Conservation (phyloP, 2,329 filamentous ascomycete genomes). For the Cladobotryum protrusum region DNA sequence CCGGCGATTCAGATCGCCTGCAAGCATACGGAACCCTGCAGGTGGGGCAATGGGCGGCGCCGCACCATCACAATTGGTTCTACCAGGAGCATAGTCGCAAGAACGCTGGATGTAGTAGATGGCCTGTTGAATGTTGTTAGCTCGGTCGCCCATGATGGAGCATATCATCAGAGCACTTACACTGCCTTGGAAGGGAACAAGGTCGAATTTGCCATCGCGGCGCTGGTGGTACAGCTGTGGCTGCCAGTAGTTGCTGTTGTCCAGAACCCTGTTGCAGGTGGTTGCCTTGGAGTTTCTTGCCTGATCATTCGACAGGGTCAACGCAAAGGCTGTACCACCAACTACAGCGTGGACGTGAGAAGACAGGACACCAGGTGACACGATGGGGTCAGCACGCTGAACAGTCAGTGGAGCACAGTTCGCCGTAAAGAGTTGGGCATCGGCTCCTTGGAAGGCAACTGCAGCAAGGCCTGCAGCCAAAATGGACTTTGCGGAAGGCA, state of each 20-base stretch:
- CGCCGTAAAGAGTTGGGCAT: not conserved
- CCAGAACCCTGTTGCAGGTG: slow-evolving; percentile 55
- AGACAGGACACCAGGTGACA: slow-evolving; percentile 47
- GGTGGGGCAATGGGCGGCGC: slow-evolving; percentile 50
- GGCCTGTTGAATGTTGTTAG: slow-evolving; percentile 12
- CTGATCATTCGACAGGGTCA: slow-evolving; percentile 45
- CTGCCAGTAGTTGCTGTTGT: slow-evolving; percentile 64
- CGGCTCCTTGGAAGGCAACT: not conserved
- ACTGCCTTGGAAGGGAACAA: slow-evolving; percentile 26
- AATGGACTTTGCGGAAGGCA: too few relatives aligned
- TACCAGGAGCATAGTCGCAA: slow-evolving; percentile 21
- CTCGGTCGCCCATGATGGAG: not conserved
- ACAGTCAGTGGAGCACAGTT: too few relatives aligned
- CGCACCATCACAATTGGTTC: slow-evolving; percentile 16
- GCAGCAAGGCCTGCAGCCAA: not conserved
- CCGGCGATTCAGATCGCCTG: slow-evolving; percentile 49
- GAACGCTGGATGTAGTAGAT: slow-evolving; percentile 22
- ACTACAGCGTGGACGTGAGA: slow-evolving; percentile 56
- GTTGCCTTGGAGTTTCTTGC: slow-evolving; percentile 53
- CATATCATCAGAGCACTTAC: slow-evolving; percentile 13
- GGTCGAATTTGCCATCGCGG: slow-evolving; percentile 49
- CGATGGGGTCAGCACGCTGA: slow-evolving; percentile 48
- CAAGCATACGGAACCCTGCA: slow-evolving; percentile 59
- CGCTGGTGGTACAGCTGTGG: slow-evolving; percentile 48
- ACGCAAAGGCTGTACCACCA: slow-evolving; percentile 56